Percentiles rank a stretch among this genome's conserved stretches.
Evolutionary conservation across 75 land plant species (phyloP).

Genomic region (Selaginella moellendorffii): DNA sequence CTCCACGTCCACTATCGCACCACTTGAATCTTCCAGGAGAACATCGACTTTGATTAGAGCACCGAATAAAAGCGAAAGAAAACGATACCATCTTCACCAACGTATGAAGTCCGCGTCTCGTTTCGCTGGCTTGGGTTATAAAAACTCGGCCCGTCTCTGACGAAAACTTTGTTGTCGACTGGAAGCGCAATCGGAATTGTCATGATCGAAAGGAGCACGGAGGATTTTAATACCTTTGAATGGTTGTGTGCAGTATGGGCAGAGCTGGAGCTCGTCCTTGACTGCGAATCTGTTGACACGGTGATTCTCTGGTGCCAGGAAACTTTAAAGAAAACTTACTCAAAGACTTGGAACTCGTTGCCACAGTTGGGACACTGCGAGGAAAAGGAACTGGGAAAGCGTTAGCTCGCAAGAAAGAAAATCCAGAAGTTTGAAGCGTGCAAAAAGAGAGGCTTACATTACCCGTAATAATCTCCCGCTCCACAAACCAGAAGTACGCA

Average conservation of each 20-base stretch:
- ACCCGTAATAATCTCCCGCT: neutral
- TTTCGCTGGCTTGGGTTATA: too few relatives aligned
- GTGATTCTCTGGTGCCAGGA: neutral
- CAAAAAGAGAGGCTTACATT: neutral
- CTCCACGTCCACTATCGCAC: conserved; percentile 65
- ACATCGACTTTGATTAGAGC: too few relatives aligned
- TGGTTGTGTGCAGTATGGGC: conserved; percentile 84
- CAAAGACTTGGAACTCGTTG: conserved; percentile 70
- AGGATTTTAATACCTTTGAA: conserved; percentile 70
- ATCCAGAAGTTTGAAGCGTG: too few relatives aligned
- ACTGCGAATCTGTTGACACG: conserved; percentile 36
- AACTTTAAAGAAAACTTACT: conserved; percentile 43
- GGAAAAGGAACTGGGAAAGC: neutral
- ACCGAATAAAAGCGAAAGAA: too few relatives aligned
- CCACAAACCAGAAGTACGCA: neutral
- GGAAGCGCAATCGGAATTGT: too few relatives aligned
- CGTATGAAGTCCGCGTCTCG: conserved; percentile 32
- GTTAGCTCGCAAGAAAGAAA: too few relatives aligned
- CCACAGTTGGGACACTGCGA: conserved; percentile 96
- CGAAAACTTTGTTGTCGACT: conserved; percentile 53
- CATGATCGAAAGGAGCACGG: too few relatives aligned
- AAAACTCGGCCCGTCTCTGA: conserved; percentile 50
- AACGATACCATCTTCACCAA: too few relatives aligned
- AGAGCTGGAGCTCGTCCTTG: conserved; percentile 64
- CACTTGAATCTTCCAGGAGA: conserved; percentile 30